These are phyloP conservation scores for Rhodotorula sp. DNA, from an alignment of 1,284 basidiomycete species.

Conservation along the genomic window DNA sequence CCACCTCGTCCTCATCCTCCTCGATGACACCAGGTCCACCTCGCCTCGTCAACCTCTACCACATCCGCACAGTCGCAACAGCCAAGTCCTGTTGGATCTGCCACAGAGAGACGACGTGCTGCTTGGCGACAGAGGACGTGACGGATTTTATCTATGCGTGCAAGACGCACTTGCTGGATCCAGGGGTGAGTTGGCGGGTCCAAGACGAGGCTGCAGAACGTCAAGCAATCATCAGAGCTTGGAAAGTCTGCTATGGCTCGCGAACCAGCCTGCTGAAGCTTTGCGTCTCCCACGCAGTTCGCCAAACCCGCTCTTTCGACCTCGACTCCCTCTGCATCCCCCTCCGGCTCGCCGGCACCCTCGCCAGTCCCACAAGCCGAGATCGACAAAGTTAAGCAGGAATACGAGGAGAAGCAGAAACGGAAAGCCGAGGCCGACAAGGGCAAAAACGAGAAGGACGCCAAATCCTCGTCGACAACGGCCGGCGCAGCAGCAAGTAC, in stretches of 20 bases:
- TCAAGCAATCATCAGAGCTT: not conserved
- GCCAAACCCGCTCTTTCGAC: slow-evolving; percentile 27
- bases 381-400: slow-evolving; percentile 37
- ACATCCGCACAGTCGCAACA: slow-evolving; percentile 18
- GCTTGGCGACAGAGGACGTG: slow-evolving; percentile 31
- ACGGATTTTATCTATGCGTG: slow-evolving; percentile 37
- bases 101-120: slow-evolving; percentile 25
- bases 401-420: slow-evolving; percentile 37
- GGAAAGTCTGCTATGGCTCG: too few species aligned
- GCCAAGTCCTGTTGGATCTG: slow-evolving; percentile 35
- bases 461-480: not conserved
- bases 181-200: slow-evolving; percentile 20
- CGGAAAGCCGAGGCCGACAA: not conserved
- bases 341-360: slow-evolving; percentile 1
- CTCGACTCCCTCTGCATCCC: not conserved
- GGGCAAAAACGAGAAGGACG: slow-evolving; percentile 1
- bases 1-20: not conserved
- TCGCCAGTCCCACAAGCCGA: slow-evolving; percentile 26
- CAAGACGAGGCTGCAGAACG: too few species aligned
- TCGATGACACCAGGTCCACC: slow-evolving; percentile 18
- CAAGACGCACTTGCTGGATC: slow-evolving; percentile 27
- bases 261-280: too few species aligned
- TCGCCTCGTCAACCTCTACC: slow-evolving; percentile 30
- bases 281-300: slow-evolving; percentile 11
- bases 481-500: not conserved